phyloP scores from a whole-genome alignment of 805 yeast genomes.

The Yarrowia sp. region DNA sequence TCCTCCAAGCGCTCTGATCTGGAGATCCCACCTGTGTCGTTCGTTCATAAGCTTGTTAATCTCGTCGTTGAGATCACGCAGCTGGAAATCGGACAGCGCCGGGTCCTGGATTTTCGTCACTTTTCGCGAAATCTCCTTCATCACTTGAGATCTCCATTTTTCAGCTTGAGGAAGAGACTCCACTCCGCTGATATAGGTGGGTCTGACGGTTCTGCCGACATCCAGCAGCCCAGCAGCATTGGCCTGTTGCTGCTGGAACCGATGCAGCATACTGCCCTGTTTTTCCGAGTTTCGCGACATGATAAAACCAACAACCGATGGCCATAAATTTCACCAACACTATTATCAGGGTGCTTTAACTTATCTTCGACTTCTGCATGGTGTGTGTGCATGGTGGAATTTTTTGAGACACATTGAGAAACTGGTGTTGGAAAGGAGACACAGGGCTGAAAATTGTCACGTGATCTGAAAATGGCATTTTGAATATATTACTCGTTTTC shows the following conservation, averaged over 20 bases:
- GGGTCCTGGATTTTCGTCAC: slow-evolving; percentile 70
- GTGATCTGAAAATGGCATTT: no score
- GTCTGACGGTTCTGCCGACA: slow-evolving; percentile 63
- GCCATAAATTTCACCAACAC: slow-evolving; percentile 3
- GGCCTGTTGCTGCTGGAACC: slow-evolving; percentile 69
- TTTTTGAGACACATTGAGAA: not conserved
- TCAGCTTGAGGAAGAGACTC: slow-evolving; percentile 68
- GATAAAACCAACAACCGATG: no score
- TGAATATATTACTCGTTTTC: no score
- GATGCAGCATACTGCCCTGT: slow-evolving; percentile 71
- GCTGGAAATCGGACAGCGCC: slow-evolving; percentile 61
- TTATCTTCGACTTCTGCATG: not conserved
- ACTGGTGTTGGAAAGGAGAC: not conserved
- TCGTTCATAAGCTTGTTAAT: slow-evolving; percentile 72
- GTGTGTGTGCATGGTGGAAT: not conserved
- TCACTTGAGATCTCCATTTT: slow-evolving; percentile 67
- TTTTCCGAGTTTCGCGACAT: slow-evolving; percentile 84
- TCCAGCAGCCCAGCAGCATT: slow-evolving; percentile 66
- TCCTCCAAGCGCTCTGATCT: slow-evolving; percentile 74
- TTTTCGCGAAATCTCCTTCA: slow-evolving; percentile 67
- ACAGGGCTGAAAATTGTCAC: not conserved
- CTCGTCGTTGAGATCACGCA: slow-evolving; percentile 77
- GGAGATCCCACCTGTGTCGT: slow-evolving; percentile 78
- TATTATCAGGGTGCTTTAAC: no score
- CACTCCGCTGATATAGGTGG: slow-evolving; percentile 63